Conservation (phyloP, 2,329 filamentous ascomycete genomes). For the Ambrosiella cleistominuta region DNA sequence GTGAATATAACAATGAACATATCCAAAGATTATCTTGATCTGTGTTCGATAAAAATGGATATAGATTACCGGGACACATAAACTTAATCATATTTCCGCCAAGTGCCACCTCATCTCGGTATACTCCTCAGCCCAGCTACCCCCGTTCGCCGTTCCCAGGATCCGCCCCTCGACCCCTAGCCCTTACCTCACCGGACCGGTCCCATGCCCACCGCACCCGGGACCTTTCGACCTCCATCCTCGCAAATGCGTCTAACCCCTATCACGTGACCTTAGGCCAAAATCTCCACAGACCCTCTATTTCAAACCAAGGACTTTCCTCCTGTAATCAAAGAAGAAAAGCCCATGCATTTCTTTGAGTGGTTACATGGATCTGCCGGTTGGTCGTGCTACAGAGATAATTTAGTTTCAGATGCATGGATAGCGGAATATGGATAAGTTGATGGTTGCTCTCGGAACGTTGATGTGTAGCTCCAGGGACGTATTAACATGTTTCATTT, state of each 20-base stretch:
- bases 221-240: not conserved
- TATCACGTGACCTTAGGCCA: not conserved
- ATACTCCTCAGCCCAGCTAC: too few relatives aligned
- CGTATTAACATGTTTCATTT: too few relatives aligned
- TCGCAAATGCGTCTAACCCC: not conserved
- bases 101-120: too few relatives aligned
- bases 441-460: not conserved
- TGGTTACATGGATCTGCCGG: constrained; percentile 6
- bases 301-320: not conserved
- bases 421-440: not conserved
- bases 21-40: too few relatives aligned
- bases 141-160: not conserved
- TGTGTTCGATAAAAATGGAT: too few relatives aligned
- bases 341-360: not conserved
- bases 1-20: too few relatives aligned
- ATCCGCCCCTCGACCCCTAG: not conserved
- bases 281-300: not conserved
- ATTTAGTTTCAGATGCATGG: not conserved
- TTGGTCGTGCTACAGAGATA: not conserved
- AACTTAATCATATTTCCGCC: too few relatives aligned
- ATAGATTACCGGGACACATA: too few relatives aligned
- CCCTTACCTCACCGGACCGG: not conserved
- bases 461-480: not conserved
- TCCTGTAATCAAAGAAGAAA: constrained; percentile 4
- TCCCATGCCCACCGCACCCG: not conserved